Evolutionary conservation across 2,329 filamentous ascomycete species (phyloP), one percentile per base, ranked within the genome.

Genomic region (Metarhizium anisopliae): DNA sequence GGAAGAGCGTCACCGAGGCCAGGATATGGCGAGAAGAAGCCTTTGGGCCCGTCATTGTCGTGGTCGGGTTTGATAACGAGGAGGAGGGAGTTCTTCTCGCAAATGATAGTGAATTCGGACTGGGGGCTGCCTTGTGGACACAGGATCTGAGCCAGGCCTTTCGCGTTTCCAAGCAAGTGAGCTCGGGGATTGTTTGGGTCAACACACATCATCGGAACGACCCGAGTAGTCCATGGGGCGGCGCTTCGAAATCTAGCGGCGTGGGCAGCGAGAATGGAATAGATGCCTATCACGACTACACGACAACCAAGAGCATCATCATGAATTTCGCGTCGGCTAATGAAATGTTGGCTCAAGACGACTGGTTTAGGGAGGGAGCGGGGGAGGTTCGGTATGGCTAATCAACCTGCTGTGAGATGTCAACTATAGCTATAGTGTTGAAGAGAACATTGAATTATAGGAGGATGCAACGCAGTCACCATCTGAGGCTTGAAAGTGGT

Each of bases 21-120:
- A 83, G 83, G 67, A 87, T 94, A 62, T 86, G 89, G 76, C 80
- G 83, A 63, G 86, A 91, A 68, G 89, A 94, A 70, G 89, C 90
- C 58, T 94, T 94, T 69, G 89, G 89, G 20, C 89, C 89, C 8
- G 89, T 92, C 43, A 85, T 88, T 68, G 80, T 86, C 53, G 81
- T 94, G 61, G 80, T 82, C 64, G 87, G 86, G 62, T 93, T 94
- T 75, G 84, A 84, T 68, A 84, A 78, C 61, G 86, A 90, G 73
- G 82, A 82, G 25, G 83, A 91, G 52, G 88, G 83, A 47, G 79
- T 93, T 63, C 73, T 75, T 54, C 73, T 89, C 50, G 88, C 84
- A 57, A 93, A 94, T 77, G 78, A 82, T 70, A 87, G 81, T 64
- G 86, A 79, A 59, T 93, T 90, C 69, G 88, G 87, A 59, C 80